Percentiles rank a stretch among this genome's conserved stretches.
phyloP scores from a whole-genome alignment of 495 filamentous ascomycete species.

The Clohesyomyces aquaticus region DNA sequence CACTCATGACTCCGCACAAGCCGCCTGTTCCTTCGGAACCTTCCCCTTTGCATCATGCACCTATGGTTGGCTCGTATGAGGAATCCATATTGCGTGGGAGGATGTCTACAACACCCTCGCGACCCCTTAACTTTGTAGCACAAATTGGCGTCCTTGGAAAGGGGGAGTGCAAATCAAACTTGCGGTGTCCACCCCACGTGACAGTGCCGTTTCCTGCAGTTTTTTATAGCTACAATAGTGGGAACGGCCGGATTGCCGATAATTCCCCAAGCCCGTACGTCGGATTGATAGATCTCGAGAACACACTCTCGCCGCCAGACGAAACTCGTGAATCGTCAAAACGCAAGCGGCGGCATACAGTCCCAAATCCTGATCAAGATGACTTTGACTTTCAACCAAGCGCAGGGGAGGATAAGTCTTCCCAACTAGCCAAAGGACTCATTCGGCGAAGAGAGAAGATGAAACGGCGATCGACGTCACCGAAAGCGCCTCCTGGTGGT shows the following conservation, averaged over 20 bases:
- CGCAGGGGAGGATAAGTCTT: not conserved
- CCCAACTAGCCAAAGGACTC: constrained; percentile 36
- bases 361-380: constrained; percentile 32
- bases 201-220: constrained; percentile 94
- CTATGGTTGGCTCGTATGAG: constrained; percentile 97
- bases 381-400: constrained; percentile 22
- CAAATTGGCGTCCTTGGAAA: constrained; percentile 93
- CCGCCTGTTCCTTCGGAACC: constrained; percentile 75
- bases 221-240: constrained; percentile 86
- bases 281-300: constrained; percentile 89
- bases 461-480: constrained; percentile 44
- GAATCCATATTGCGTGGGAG: constrained; percentile 92
- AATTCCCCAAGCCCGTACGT: constrained; percentile 96
- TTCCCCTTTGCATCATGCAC: constrained; percentile 80
- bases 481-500: constrained; percentile 69
- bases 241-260: constrained; percentile 63
- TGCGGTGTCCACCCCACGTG: constrained; percentile 89
- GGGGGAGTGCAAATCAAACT: constrained; percentile 83
- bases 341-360: constrained; percentile 51
- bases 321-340: constrained; percentile 52
- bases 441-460: constrained; percentile 57
- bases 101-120: constrained; percentile 96
- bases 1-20: constrained; percentile 62
- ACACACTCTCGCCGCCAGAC: constrained; percentile 60
- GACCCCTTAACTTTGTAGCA: constrained; percentile 88